Conservation (phyloP, 306 rosid species). For the Sicyos baderoa region DNA sequence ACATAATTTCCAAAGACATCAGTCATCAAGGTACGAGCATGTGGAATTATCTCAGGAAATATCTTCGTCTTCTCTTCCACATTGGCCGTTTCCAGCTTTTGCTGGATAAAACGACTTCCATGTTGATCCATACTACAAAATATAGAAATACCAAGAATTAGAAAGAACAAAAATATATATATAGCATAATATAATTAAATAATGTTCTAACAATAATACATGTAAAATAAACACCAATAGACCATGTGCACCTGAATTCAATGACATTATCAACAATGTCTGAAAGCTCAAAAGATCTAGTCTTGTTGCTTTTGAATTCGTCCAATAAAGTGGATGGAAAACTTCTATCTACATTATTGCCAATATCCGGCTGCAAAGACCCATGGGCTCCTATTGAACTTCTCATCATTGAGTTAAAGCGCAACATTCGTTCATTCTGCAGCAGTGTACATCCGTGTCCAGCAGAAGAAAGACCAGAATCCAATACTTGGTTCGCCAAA, state of each 20-base stretch:
- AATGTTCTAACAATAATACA: neutral
- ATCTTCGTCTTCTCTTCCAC: constrained; percentile 66
- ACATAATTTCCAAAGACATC: constrained; percentile 98
- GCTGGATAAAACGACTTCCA: constrained; percentile 99
- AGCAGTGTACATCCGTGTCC: constrained; percentile 52
- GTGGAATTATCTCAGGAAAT: constrained; percentile 80
- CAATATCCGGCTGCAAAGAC: constrained; percentile 52
- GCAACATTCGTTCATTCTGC: constrained; percentile 49
- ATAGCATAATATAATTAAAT: neutral
- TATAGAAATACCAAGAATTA: constrained; percentile 19
- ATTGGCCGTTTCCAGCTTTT: too few relatives aligned
- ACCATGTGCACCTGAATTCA: constrained; percentile 65
- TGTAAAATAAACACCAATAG: constrained; percentile 17
- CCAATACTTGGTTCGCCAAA: constrained; percentile 46
- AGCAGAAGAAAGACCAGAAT: constrained; percentile 47
- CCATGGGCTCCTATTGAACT: constrained; percentile 57
- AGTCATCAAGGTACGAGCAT: constrained; percentile 85
- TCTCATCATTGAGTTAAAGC: constrained; percentile 50
- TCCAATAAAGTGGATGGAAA: constrained; percentile 64
- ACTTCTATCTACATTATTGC: constrained; percentile 50
- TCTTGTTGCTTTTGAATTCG: constrained; percentile 86
- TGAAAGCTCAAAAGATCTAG: constrained; percentile 74
- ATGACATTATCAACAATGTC: constrained; percentile 71
- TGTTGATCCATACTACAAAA: constrained; percentile 86
- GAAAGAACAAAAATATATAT: constrained; percentile 19